Percentiles rank a stretch among this genome's conserved stretches.
These are phyloP conservation scores for Mycena vulgaris DNA, from an alignment of 768 basidiomycete genomes.

Conservation along the genomic window DNA sequence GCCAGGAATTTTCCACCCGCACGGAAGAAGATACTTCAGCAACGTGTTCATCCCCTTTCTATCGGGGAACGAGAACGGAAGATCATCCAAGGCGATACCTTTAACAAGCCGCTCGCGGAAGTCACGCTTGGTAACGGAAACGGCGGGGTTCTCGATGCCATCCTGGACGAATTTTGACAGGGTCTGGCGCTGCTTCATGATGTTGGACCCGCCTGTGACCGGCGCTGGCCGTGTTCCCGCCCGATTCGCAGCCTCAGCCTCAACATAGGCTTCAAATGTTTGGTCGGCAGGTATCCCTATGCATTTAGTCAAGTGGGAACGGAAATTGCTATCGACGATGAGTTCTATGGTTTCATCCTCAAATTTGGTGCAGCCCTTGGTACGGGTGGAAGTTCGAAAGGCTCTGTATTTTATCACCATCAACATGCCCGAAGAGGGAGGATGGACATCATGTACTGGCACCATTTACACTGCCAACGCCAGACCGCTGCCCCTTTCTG, in stretches of 20 bases:
- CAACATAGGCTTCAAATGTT: not conserved
- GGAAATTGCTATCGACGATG: constrained; percentile 12
- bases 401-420: not conserved
- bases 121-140: not conserved
- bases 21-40: not conserved
- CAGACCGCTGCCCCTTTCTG: not conserved
- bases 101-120: not conserved
- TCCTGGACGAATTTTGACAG: not conserved
- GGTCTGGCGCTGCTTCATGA: not conserved
- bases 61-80: not conserved
- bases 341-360: constrained; percentile 3
- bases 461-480: constrained; percentile 21
- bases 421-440: not conserved
- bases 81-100: not conserved
- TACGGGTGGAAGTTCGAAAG: not conserved
- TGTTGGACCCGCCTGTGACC: not conserved
- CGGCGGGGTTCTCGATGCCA: not conserved
- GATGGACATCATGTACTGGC: not conserved
- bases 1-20: constrained; percentile 11
- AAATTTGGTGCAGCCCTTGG: not conserved
- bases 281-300: not conserved
- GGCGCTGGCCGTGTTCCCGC: constrained; percentile 1
- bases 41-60: not conserved
- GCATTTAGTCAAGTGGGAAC: not conserved
- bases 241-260: not conserved